These are phyloP conservation scores for Ogataea ganodermae DNA, from an alignment of 805 yeast genomes.

Conservation along the genomic window DNA sequence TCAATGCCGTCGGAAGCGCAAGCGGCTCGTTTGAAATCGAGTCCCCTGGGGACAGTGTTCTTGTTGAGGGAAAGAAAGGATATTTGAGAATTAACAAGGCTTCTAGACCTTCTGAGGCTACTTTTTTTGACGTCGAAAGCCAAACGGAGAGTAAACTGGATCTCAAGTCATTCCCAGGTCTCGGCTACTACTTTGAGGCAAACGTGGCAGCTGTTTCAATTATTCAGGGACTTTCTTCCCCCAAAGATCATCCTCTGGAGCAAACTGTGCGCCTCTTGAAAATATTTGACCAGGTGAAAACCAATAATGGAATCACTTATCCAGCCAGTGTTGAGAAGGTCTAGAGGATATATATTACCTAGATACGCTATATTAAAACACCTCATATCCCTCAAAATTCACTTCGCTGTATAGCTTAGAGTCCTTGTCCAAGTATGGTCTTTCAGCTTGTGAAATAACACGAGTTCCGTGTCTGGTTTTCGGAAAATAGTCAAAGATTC, in stretches of 20 bases:
- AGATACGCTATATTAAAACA: too few species aligned
- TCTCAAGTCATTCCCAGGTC: conserved; percentile 36
- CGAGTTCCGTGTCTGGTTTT: conserved; percentile 25
- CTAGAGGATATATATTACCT: neutral
- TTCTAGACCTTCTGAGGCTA: conserved; percentile 30
- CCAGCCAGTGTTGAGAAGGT: conserved; percentile 23
- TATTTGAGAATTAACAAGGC: conserved; percentile 15
- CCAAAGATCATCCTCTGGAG: conserved; percentile 36
- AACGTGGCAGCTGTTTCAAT: conserved; percentile 52
- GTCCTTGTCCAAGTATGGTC: conserved; percentile 40
- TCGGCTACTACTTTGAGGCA: conserved; percentile 57
- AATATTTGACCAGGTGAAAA: conserved; percentile 47
- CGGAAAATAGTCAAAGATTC: conserved; percentile 23
- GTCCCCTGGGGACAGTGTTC: conserved; percentile 11
- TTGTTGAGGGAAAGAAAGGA: conserved; percentile 27
- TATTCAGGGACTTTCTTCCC: conserved; percentile 38
- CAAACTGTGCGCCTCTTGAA: conserved; percentile 50
- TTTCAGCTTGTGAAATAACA: conserved; percentile 24
- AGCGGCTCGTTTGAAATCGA: conserved; percentile 28
- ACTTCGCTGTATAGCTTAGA: conserved; percentile 31
- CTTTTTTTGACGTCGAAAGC: conserved; percentile 32
- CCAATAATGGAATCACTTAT: conserved; percentile 44
- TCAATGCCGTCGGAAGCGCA: conserved; percentile 40
- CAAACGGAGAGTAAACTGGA: conserved; percentile 21
- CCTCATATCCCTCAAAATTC: conserved; percentile 10